Evolutionary conservation across 768 basidiomycete species (phyloP).

Genomic region (Rhodotorula kratochvilovae): DNA sequence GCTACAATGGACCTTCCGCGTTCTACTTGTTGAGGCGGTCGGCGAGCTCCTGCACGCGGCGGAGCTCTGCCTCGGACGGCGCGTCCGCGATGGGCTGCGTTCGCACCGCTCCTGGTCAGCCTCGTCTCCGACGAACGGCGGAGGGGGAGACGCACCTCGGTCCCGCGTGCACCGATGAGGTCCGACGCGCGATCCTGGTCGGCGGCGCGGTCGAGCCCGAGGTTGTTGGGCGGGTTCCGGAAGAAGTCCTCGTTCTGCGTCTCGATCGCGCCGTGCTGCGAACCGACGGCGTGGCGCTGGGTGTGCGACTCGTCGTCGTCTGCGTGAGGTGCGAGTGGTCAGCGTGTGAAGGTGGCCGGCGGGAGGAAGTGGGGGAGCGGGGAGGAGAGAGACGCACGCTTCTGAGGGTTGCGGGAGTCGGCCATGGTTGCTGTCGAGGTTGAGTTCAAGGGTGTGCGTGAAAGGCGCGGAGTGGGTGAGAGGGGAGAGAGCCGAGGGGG

Average conservation of each 20-base stretch:
- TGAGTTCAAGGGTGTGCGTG: too few relatives aligned
- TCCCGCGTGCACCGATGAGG: neutral
- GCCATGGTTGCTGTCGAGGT: neutral
- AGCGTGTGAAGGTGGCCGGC: neutral
- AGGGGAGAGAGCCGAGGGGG: too few relatives aligned
- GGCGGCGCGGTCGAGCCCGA: neutral
- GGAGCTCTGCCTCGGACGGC: conserved; percentile 5
- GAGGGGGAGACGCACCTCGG: neutral
- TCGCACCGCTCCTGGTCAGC: neutral
- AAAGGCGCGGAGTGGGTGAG: too few relatives aligned
- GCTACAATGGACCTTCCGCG: neutral
- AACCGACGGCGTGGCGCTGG: neutral
- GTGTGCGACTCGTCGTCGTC: neutral
- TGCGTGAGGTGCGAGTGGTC: neutral
- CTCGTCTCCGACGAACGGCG: neutral
- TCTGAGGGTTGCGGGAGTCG: neutral
- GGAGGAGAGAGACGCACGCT: neutral
- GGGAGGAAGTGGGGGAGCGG: neutral
- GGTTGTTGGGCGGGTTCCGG: conserved; percentile 5
- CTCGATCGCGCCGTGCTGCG: neutral
- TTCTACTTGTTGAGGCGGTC: conserved; percentile 5
- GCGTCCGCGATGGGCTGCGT: conserved; percentile 8
- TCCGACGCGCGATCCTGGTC: conserved; percentile 6
- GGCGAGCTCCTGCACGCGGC: conserved; percentile 8
- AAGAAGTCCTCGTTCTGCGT: neutral